Percentiles rank a stretch among this genome's conserved stretches.
Evolutionary conservation across 495 filamentous ascomycete species (phyloP).

Genomic region (Xylaria castorea): DNA sequence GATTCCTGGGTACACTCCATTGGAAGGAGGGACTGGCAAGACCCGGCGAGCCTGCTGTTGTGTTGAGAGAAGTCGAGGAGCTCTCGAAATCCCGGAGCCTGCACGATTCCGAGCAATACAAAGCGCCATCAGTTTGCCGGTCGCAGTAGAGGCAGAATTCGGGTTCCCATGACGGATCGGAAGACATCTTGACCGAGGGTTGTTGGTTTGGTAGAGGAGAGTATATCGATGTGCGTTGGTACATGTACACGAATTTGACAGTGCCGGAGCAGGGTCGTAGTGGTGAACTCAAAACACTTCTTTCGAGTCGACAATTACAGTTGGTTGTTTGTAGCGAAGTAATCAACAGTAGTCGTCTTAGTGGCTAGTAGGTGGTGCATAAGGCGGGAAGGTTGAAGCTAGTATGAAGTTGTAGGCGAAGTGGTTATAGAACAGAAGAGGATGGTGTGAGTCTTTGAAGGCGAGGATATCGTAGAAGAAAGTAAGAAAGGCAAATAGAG

Average conservation of each 20-base stretch:
- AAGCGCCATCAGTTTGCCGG: conserved; percentile 77
- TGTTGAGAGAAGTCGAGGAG: conserved; percentile 62
- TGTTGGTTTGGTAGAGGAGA: conserved; percentile 22
- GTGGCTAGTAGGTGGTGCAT: conserved; percentile 11
- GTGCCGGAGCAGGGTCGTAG: conserved; percentile 25
- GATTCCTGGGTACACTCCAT: conserved; percentile 49
- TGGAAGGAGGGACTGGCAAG: conserved; percentile 51
- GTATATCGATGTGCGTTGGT: conserved; percentile 25
- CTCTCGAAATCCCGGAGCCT: conserved; percentile 86
- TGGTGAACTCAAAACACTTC: conserved; percentile 4
- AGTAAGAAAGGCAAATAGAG: conserved; percentile 30
- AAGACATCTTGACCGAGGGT: conserved; percentile 54
- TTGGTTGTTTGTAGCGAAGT: background rate
- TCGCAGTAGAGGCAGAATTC: conserved; percentile 97
- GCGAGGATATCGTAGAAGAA: conserved; percentile 19
- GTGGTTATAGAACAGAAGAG: conserved; percentile 3
- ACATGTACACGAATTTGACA: conserved; percentile 21
- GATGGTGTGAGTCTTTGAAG: background rate
- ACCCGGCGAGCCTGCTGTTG: conserved; percentile 60
- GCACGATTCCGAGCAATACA: conserved; percentile 94
- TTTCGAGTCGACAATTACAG: conserved; percentile 2
- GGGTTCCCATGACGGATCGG: conserved; percentile 80
- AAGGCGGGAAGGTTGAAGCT: background rate
- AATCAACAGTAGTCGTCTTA: conserved; percentile 3
- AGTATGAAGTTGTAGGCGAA: conserved; percentile 4